A percentile compares a stretch with the other conserved stretches of the same genome.
Conservation (phyloP, 2,329 filamentous ascomycete species). For the Fulvia fulva region DNA sequence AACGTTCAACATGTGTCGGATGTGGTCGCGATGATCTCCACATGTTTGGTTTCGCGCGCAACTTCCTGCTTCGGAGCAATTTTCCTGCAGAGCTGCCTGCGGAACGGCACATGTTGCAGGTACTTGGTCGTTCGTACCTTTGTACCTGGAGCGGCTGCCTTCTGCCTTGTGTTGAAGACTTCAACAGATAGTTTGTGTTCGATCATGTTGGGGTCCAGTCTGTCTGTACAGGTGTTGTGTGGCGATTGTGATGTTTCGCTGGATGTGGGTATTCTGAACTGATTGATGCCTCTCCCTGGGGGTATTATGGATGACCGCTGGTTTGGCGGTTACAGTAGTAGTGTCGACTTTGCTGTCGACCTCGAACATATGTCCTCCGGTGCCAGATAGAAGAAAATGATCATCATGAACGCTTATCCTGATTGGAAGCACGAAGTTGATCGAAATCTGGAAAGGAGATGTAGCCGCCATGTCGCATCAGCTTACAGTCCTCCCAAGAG, state of each 20-base stretch:
- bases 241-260: not conserved
- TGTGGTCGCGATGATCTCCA: not conserved
- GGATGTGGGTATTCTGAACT: not conserved
- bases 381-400: not conserved
- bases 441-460: slow-evolving; percentile 34
- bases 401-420: slow-evolving; percentile 1
- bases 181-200: not conserved
- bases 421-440: slow-evolving; percentile 11
- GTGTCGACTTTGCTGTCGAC: not conserved
- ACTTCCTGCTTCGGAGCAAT: not conserved
- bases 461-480: slow-evolving; percentile 32
- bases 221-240: not conserved
- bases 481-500: slow-evolving; percentile 32
- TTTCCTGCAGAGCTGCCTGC: not conserved
- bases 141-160: not conserved
- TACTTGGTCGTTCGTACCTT: not conserved
- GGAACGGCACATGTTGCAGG: not conserved
- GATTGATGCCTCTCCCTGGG: not conserved
- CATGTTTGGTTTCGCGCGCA: not conserved
- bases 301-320: not conserved
- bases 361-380: not conserved
- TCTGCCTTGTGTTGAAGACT: not conserved
- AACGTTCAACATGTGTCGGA: not conserved
- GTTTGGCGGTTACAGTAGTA: not conserved
- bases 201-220: not conserved